Base-by-base conservation (phyloP, 2,329 filamentous ascomycete species). In the Ophiocordyceps camponoti-floridani region DNA sequence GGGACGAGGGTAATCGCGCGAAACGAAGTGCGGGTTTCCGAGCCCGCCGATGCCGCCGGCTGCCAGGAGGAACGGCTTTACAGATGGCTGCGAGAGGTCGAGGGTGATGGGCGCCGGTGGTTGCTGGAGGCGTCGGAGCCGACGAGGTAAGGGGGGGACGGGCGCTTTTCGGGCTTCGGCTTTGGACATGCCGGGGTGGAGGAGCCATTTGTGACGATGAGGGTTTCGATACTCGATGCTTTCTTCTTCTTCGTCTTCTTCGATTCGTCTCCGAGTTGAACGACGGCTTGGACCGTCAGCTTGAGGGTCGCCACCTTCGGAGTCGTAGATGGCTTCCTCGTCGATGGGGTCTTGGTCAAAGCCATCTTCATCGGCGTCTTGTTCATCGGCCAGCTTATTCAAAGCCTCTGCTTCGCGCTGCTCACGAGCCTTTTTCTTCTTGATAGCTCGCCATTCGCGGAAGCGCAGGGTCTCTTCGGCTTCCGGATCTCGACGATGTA, bases 21-120 rank as follows among this genome's bases (percentile, higher is more conserved):
- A 83, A 30, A 84, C 76, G 56, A 96, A 98, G 60, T 95, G 87
- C 5, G 91, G 85, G 56, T 98, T 98, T 11, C 91, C 91, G 8
- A 95, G 63, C 0, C 91, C 91, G 9, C 91, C 91, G 48, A 93
- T 75, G 5, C 86, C 88, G 8, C 91, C 91, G 0, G 85, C 82
- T 1, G 86, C 84, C 11, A 98, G 75, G 23, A 98, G 69, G 51
- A 95, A 79, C 0, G 91, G 91, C 42, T 77, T 75, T 5, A 85
- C 77, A 62, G 91, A 94, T 1, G 84, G 84, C 43, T 77, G 70
- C 43, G 78, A 80, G 12, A 88, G 67, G 57, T 88, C 83, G 12
- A 87, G 69, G 47, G 75, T 66, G 44, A 96, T 75, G 2, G 86
- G 86, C 0, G 73, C 73, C 10, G 75, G 62, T 1, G 84, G 87